Conservation (phyloP, 768 basidiomycete genomes). For the Amanita fuliginea region DNA sequence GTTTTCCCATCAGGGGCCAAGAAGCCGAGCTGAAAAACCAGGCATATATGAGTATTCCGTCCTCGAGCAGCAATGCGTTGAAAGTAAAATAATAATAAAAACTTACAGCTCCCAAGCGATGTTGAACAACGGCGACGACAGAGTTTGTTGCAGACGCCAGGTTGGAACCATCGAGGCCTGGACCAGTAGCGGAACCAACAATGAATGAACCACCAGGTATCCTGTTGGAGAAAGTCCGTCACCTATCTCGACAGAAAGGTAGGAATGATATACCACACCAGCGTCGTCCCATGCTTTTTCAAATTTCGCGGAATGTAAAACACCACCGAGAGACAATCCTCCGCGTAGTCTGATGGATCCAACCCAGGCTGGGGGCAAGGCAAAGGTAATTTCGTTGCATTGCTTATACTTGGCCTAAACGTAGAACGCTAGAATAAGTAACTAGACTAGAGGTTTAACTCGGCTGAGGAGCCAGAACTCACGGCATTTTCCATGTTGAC, state of each 20-base stretch:
- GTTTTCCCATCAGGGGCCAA: constrained; percentile 59
- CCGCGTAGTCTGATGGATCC: constrained; percentile 39
- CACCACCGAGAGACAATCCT: constrained; percentile 78
- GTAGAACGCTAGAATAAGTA: constrained; percentile 3
- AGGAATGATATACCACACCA: constrained; percentile 43
- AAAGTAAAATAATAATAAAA: not conserved
- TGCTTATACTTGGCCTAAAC: constrained; percentile 36
- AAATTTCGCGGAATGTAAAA: constrained; percentile 49
- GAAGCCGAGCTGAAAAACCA: constrained; percentile 49
- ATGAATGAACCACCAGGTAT: constrained; percentile 82
- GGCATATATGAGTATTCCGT: constrained; percentile 1
- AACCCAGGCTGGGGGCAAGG: constrained; percentile 60
- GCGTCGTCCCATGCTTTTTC: constrained; percentile 31
- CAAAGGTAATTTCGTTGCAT: constrained; percentile 47
- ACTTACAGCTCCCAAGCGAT: constrained; percentile 70
- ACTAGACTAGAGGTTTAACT: not conserved
- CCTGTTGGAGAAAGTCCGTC: constrained; percentile 27
- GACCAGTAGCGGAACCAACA: constrained; percentile 55
- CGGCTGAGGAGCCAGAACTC: no score
- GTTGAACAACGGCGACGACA: constrained; percentile 76
- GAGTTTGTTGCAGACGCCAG: constrained; percentile 62
- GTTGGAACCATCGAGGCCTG: constrained; percentile 69
- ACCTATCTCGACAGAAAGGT: not conserved
- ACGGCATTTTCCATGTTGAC: constrained; percentile 56
- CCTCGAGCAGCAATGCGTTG: not conserved